Base-by-base conservation (phyloP, 2,329 filamentous ascomycete species). In the Mycosphaerella arachidis region DNA sequence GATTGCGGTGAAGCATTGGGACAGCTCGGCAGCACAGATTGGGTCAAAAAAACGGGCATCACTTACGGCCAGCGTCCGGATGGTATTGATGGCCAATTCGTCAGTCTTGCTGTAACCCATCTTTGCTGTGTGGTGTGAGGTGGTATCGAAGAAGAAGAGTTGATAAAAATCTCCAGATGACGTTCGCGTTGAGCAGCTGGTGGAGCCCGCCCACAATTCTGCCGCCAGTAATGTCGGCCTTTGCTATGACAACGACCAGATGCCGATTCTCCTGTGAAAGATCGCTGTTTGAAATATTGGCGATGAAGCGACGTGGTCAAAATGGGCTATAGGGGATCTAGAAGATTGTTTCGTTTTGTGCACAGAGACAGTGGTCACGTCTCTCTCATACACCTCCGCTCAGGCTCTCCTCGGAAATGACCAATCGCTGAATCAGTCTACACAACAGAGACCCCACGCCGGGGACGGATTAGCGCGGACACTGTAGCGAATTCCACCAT, bases 21-120 rank as follows among this genome's bases (percentile, higher is more conserved):
- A 45, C 4, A 31, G 6, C 40, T 33, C 35, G 31, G n/a, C 24
- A 16, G 37, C 37, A 43, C 37, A 13, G 37, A 6, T 53, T 18
- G 29, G 16, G 30, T 24, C n/a, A 27, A 8, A 27, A 27, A 9
- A 2, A 10, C 10, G 48, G n/a, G 58, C 58, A 52, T 50, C 43
- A 88, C 92, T 79, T 88, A 97, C 94, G 77, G 94, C 92, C 72
- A 99, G 86, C 76, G 91, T 81, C 78, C 94, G 91, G 83, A 99
- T 97, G 79, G 93, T 96, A 88, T 97, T 97, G 82, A 99, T 91
- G 75, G 91, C 90, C 80, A 92, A 86, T 84, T 88, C 82, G 79
- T 99, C 94, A 75, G 87, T 78, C 74, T 97, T 90, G 77, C 84
- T 84, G 85, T 90, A 97, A 78, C 87, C 87, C 93, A 97, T 97